Base-by-base conservation (phyloP, 2,329 filamentous ascomycete genomes). In the Verticillium isaacii region DNA sequence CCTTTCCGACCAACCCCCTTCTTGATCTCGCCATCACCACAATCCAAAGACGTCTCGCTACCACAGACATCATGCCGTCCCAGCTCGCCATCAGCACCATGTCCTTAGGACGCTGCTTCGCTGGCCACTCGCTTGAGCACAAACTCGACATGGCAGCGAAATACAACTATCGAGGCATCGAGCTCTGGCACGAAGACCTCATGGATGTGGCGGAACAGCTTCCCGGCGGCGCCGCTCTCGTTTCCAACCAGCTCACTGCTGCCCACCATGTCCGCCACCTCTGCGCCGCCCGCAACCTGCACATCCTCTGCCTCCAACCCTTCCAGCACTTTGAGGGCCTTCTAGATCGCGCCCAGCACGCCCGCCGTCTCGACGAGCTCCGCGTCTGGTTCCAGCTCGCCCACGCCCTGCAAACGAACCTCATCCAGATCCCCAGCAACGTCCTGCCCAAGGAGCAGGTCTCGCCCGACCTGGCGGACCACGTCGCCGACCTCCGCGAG, bases 291-390 rank as follows among this genome's bases (percentile, higher is more conserved):
- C 79, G 85, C 32, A 73, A 71, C 36, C 80, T 92, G 25, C 68
- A 77, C 11, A 84, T 92, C 66, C 80, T 92, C 66, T 88, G 86
- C 64, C 80, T 93, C 0, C 90, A 92, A 69, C 91, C 91, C 0
- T 93, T 94, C 71, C 84, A 85, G 77, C 85, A 92, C 75, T 93
- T 90, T 74, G 91, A 93, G 66, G 91, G 91, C 1, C 80, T 93
- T 0, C 63, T 87, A 6, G 86, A 92, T 73, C 80, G 89, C 11
- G 67, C 74, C 17, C 78, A 83, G 62, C 88, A 90, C 68, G 74
- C 75, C 1, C 73, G 78, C 32, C 79, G 86, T 4, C 74, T 93
- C 34, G 77, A 84, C 19, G 84, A 92, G 66, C 80, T 94, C 25
- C 76, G 82, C 12, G 77, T 89, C 25, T 94, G 90, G 91, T 87